A percentile compares a stretch with the other conserved stretches of the same genome.
These are phyloP conservation scores for Rhizopus stolonifer DNA, from an alignment of 371 early-diverging fungal species.

Conservation along the genomic window DNA sequence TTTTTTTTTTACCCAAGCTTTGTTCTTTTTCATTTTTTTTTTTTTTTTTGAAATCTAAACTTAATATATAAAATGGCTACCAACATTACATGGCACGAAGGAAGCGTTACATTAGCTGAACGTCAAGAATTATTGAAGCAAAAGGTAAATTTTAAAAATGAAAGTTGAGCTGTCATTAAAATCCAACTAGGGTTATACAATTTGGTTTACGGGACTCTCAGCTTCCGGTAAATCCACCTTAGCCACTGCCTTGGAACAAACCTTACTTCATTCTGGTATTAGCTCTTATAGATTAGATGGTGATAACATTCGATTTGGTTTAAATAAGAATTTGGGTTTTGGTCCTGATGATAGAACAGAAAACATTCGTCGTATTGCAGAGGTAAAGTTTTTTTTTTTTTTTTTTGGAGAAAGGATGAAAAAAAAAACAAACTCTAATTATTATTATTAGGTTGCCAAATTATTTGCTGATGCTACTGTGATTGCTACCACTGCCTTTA, in stretches of 20 bases:
- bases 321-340: constrained; percentile 93
- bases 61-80: constrained; percentile 52
- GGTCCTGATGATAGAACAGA: constrained; percentile 89
- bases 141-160: constrained; percentile 47
- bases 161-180: neutral
- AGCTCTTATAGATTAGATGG: constrained; percentile 90
- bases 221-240: constrained; percentile 93
- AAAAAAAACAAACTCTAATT: neutral
- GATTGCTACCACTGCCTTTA: constrained; percentile 87
- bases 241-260: constrained; percentile 87
- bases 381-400: no score
- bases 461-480: constrained; percentile 85
- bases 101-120: constrained; percentile 73
- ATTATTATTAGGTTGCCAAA: constrained; percentile 66
- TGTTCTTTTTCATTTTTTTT: neutral
- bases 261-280: constrained; percentile 71
- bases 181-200: constrained; percentile 71
- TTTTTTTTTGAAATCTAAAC: neutral
- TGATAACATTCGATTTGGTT: constrained; percentile 93
- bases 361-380: constrained; percentile 92
- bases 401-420: neutral
- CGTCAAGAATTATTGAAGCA: constrained; percentile 72
- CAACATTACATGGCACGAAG: constrained; percentile 92
- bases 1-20: constrained; percentile 2
- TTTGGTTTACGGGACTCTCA: constrained; percentile 95